Evolutionary conservation across 768 basidiomycete genomes (phyloP).

Genomic region (Mrakia hoshinonis): DNA sequence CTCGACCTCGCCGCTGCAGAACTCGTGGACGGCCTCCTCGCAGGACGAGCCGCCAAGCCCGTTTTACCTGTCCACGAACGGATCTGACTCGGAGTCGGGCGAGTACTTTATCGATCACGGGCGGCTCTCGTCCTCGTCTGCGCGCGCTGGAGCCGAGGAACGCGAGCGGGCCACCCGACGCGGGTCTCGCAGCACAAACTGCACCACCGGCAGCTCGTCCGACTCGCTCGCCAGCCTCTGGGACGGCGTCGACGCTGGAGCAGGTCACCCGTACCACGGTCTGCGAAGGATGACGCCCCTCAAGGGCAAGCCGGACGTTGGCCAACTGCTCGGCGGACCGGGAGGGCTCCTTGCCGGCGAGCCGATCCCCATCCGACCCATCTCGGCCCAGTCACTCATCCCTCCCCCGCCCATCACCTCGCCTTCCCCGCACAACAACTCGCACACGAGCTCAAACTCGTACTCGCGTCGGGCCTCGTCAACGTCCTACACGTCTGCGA

Average conservation of each 20-base stretch:
- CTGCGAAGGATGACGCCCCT: slow-evolving; percentile 25
- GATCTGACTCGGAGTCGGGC: slow-evolving; percentile 14
- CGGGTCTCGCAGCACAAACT: slow-evolving; percentile 4
- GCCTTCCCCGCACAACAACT: background rate
- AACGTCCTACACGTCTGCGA: slow-evolving; percentile 1
- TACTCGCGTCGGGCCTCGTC: background rate
- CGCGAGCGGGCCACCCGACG: background rate
- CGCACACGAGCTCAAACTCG: background rate
- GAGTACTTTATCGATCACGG: slow-evolving; percentile 15
- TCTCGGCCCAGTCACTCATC: slow-evolving; percentile 21
- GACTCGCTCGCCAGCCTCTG: slow-evolving; percentile 24
- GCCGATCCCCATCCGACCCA: slow-evolving; percentile 13
- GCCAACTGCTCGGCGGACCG: background rate
- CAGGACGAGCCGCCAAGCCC: slow-evolving; percentile 14
- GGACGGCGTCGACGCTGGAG: background rate
- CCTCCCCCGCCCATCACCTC: slow-evolving; percentile 12
- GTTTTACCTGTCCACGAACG: slow-evolving; percentile 15
- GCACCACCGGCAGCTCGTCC: slow-evolving; percentile 19
- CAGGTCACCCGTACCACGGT: slow-evolving; percentile 14
- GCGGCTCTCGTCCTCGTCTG: background rate
- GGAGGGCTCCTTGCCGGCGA: background rate
- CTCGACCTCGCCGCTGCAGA: background rate
- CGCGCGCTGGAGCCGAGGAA: background rate
- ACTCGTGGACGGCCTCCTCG: background rate
- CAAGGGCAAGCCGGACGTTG: background rate